These are phyloP conservation scores for Globisporangium takayamanum DNA, from an alignment of 352 stramenopile genomes.

Conservation along the genomic window DNA sequence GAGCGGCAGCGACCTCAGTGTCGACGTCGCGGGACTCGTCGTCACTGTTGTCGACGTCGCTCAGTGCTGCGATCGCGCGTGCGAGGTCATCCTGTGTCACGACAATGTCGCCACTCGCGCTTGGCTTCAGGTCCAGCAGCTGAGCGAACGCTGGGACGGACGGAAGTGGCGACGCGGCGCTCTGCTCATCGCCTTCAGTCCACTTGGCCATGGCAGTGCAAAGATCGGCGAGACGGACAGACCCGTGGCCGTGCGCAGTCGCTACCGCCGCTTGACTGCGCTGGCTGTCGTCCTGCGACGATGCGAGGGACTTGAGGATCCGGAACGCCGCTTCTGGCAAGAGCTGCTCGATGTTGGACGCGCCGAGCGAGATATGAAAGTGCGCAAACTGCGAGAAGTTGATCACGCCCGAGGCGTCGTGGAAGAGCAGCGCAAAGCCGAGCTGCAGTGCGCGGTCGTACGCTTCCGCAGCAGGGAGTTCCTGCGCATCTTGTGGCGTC, in stretches of 20 bases:
- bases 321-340: slow-evolving; percentile 74
- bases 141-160: slow-evolving; percentile 17
- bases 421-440: slow-evolving; percentile 61
- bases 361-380: slow-evolving; percentile 77
- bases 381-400: slow-evolving; percentile 88
- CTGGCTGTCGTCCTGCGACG: background rate
- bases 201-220: slow-evolving; percentile 37
- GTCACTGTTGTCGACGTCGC: slow-evolving; percentile 17
- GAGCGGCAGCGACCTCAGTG: slow-evolving; percentile 6
- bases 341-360: slow-evolving; percentile 64
- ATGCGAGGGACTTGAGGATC: slow-evolving; percentile 44
- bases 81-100: slow-evolving; percentile 70
- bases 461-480: slow-evolving; percentile 14
- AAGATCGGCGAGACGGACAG: slow-evolving; percentile 50
- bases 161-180: background rate
- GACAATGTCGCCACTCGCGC: slow-evolving; percentile 32
- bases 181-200: slow-evolving; percentile 6
- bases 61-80: slow-evolving; percentile 38
- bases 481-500: slow-evolving; percentile 6
- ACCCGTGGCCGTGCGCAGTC: slow-evolving; percentile 19
- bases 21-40: slow-evolving; percentile 17
- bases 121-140: slow-evolving; percentile 41
- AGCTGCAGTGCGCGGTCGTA: slow-evolving; percentile 57
- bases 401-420: slow-evolving; percentile 62
- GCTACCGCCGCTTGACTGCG: slow-evolving; percentile 6